Evolutionary conservation across 192 early-diverging fungal species (phyloP), one percentile per base, ranked within the genome.

Genomic region (Entomortierella parvispora): DNA sequence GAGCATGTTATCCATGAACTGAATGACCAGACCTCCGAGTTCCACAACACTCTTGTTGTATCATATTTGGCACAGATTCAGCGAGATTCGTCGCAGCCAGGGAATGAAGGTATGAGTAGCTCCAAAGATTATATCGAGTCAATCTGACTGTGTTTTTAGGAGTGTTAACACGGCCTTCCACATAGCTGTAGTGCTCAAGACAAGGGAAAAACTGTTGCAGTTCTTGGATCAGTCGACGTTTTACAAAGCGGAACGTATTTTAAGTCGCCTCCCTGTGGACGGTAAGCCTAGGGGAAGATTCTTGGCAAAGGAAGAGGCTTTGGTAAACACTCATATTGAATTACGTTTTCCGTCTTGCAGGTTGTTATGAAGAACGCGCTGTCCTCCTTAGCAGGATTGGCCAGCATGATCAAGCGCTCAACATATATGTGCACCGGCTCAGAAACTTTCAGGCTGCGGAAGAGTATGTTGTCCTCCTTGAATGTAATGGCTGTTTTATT

Each of bases 381-480:
- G 82, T 93, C 32, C 80, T 97, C 11, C 83, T 98, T 7, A 89
- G 92, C 67, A 82, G 92, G 46, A 89, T 98, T 56, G 92, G 91
- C 11, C 90, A 92, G 49, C 95, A 97, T 59, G 90, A 91, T 55
- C 94, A 98, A 62, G 93, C 95, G 4, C 80, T 98, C 26, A 76
- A 84, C 47, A 88, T 97, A 61, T 90, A 93, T 69, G 90, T 96
- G 15, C 92, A 92, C 74, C 90, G 91, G 57, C 81, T 98, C 26
- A 74, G 83, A 20, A 91, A 91, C 68, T 88, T 89, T 66, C 66
- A 79, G 14, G 69, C 89, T 43, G 93, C 93, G 32, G 86, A 92
- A 68, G 85, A 87, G 88, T 91, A 80, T 49, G 79, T 62, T 25
- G 33, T 25, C 4, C 32, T 28, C 15, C 26, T 40, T 2, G 26